Conservation (phyloP, 352 stramenopile species). For the Thalassiosira hispida region DNA sequence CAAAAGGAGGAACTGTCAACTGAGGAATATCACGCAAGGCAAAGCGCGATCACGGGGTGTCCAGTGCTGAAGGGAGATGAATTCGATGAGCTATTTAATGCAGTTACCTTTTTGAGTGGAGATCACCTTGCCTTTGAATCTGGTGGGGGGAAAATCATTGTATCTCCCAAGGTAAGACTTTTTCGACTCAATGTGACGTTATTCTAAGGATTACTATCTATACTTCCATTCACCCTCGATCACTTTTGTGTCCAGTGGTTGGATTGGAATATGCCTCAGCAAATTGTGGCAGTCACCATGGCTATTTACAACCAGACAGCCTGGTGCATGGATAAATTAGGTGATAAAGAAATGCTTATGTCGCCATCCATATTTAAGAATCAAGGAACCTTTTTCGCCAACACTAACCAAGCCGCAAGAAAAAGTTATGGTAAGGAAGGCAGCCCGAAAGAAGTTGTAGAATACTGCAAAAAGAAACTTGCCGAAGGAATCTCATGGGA, state of each 20-base stretch:
- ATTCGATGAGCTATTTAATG: conserved; percentile 1
- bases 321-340: background rate
- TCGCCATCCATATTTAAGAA: no score
- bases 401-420: no score
- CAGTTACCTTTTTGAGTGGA: background rate
- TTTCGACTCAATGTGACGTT: no score
- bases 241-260: conserved; percentile 3
- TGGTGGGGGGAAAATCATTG: background rate
- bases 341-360: no score
- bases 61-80: background rate
- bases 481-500: conserved; percentile 7
- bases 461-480: conserved; percentile 8
- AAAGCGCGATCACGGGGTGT: background rate
- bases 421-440: background rate
- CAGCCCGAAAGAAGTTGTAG: conserved; percentile 9
- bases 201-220: no score
- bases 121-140: conserved; percentile 6
- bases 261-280: background rate
- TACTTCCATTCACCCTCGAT: no score
- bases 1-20: background rate
- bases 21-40: background rate
- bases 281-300: conserved; percentile 6
- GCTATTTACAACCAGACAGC: background rate
- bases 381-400: no score
- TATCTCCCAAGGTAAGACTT: no score